Conservation (phyloP, 164 flowering plant genomes). For the Umbellularia californica region DNA sequence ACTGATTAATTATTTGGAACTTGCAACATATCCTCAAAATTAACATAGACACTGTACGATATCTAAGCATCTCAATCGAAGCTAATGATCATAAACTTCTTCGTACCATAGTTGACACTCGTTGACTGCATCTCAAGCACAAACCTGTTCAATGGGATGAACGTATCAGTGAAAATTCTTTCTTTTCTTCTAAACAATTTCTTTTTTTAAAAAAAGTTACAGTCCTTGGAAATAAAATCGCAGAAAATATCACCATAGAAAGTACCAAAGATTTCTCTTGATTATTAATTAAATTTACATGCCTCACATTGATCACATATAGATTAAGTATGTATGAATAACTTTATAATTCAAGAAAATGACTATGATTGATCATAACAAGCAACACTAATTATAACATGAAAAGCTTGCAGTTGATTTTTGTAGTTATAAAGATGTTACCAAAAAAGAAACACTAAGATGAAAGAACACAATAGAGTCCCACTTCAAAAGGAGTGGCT, state of each 20-base stretch:
- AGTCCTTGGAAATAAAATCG: too few relatives aligned
- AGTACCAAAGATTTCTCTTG: background rate
- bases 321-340: too few relatives aligned
- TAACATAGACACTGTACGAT: background rate
- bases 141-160: background rate
- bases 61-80: background rate
- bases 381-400: background rate
- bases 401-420: too few relatives aligned
- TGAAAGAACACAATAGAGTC: too few relatives aligned
- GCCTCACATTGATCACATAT: background rate
- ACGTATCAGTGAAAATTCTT: background rate
- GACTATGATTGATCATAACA: background rate
- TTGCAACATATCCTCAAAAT: background rate
- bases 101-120: background rate
- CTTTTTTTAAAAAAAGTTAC: too few relatives aligned
- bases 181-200: background rate
- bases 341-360: too few relatives aligned
- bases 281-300: background rate
- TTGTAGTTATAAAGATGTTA: too few relatives aligned
- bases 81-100: background rate
- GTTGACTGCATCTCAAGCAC: background rate
- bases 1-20: too few relatives aligned
- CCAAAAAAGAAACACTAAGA: too few relatives aligned
- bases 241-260: background rate
- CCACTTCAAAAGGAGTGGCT: too few relatives aligned